Base-by-base conservation (phyloP, 148 eudicot genomes). In the Persicaria tinctoria region DNA sequence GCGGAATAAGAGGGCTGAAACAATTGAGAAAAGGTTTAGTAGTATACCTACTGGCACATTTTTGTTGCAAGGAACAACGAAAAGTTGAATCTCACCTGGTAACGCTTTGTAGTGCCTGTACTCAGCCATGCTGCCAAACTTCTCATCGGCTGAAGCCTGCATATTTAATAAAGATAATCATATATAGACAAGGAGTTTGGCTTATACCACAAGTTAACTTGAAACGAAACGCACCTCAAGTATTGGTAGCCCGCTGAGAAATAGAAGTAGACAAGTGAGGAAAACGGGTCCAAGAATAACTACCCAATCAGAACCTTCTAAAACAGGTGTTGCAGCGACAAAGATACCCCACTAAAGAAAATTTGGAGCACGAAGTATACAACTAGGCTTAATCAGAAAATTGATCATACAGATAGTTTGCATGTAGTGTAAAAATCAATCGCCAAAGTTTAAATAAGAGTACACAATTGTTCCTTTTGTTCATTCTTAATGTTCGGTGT, bases 321-420 rank as follows among this genome's bases (percentile, higher is more conserved):
- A 76, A 51, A 95, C 96, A 47, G 96, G 96, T 64, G 96, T 85
- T 44, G 98, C 86, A 79, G 93, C 87, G 75, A 92, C 84, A 76
- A 90, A 92, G 38, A 92, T 78, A 70, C 97, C 98, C 98, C 98
- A 95, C 98, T 97, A 94, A 94, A 96, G 8, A 94, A 80, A 68
- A 94, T 90, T 97, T 94, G 87, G 72, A 78, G 68, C 46, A 38
- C 17, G 6, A 64, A 64, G 8, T 32, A 64, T 12, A 44, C 47
- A 66, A 2, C 70, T 66, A 38, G 47, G 20, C 46, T 66, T 41
- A 41, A 8, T 9, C 13, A 50, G 53, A 50, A 50, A 50, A 50
- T 9, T 8, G 14, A 66, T 16, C 48, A 27, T 38, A 41, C 14
- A 44, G 46, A 44, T 66, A 38, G 9, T 12, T 66, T 44, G 17